Conservation (phyloP, 2,329 filamentous ascomycete species). For the Claviceps arundinis region DNA sequence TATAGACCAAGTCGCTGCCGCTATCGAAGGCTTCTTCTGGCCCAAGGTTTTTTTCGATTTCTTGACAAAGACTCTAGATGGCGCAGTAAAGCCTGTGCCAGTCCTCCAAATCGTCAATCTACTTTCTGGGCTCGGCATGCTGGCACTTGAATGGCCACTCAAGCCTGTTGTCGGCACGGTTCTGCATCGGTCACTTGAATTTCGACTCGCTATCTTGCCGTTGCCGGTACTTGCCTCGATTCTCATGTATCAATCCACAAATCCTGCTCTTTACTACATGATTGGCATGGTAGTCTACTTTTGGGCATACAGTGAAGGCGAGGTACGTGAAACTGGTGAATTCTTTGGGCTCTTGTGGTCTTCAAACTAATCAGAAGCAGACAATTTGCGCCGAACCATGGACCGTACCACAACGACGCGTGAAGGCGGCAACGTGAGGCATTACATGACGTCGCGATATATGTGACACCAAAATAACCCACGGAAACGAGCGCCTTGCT, state of each 20-base stretch:
- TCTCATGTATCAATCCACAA: constrained; percentile 83
- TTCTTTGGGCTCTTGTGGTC: not conserved
- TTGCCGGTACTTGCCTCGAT: constrained; percentile 60
- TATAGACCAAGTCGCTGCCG: constrained; percentile 73
- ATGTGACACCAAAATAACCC: not conserved
- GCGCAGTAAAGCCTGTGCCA: constrained; percentile 75
- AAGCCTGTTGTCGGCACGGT: constrained; percentile 60
- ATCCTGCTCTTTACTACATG: constrained; percentile 83
- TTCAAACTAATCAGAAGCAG: constrained; percentile 23
- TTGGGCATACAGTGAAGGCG: constrained; percentile 93
- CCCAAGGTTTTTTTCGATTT: constrained; percentile 99
- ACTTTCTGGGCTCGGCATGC: constrained; percentile 60
- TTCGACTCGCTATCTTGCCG: constrained; percentile 70
- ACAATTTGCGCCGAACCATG: constrained; percentile 57
- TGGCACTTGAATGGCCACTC: constrained; percentile 88
- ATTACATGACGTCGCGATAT: not conserved
- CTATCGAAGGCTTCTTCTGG: constrained; percentile 88
- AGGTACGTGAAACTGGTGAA: constrained; percentile 46
- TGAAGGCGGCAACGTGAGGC: constrained; percentile 10
- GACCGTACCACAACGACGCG: constrained; percentile 48
- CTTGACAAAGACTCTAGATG: constrained; percentile 77
- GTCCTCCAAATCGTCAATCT: constrained; percentile 84
- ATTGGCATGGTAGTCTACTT: constrained; percentile 82
- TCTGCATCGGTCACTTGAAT: constrained; percentile 78
- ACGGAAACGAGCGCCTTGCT: not conserved